phyloP scores from a whole-genome alignment of 2,329 filamentous ascomycete genomes.

The Beauveria rudraprayagi region DNA sequence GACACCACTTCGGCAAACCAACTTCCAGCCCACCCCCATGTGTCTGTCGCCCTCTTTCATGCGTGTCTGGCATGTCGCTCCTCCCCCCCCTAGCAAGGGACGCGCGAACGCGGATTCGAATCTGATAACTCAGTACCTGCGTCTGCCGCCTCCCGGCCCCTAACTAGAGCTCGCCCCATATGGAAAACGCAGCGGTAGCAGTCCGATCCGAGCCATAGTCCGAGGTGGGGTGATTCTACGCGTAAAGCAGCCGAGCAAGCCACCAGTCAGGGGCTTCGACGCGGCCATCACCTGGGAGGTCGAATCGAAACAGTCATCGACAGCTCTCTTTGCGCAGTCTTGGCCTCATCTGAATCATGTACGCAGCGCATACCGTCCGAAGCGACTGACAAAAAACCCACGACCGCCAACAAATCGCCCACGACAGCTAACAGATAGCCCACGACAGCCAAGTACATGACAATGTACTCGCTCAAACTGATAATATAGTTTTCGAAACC shows the following conservation, averaged over 20 bases:
- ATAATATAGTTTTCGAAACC: no score
- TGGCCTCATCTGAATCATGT: no score
- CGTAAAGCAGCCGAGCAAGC: background rate
- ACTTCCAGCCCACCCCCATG: background rate
- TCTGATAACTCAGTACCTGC: constrained; percentile 7
- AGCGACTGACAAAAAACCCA: background rate
- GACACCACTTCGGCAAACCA: constrained; percentile 6
- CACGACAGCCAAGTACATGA: no score
- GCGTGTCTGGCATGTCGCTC: background rate
- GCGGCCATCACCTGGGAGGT: background rate
- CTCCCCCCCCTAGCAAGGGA: background rate
- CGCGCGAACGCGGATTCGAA: background rate
- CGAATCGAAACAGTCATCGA: background rate
- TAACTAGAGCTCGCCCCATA: background rate
- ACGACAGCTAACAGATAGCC: no score
- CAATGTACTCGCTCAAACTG: no score
- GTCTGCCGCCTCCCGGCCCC: background rate
- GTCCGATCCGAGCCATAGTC: constrained; percentile 6
- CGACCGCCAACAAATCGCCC: no score
- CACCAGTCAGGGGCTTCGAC: background rate
- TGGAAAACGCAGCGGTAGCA: background rate
- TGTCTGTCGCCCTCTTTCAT: background rate
- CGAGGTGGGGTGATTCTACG: constrained; percentile 1
- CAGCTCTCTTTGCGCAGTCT: background rate
- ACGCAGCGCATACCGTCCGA: background rate